A percentile compares a stretch with the other conserved stretches of the same genome.
Conservation (phyloP, 768 basidiomycete species). For the Pleurotus tuber-regium region DNA sequence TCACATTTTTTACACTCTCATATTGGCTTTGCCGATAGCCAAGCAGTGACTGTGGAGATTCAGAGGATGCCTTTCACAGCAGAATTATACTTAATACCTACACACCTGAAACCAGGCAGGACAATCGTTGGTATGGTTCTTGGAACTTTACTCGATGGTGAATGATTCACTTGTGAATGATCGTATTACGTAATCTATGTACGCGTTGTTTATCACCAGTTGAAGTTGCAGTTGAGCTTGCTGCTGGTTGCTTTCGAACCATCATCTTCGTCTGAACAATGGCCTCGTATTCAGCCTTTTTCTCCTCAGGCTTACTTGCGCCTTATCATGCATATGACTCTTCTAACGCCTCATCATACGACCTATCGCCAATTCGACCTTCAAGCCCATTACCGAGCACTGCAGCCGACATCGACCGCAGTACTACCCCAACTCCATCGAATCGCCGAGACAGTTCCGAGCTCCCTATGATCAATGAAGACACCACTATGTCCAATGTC, state of each 20-base stretch:
- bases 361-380: slow-evolving; percentile 21
- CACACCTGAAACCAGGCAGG: too few relatives aligned
- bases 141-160: too few relatives aligned
- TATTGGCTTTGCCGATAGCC: too few relatives aligned
- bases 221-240: background rate
- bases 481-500: slow-evolving; percentile 19
- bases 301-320: slow-evolving; percentile 69
- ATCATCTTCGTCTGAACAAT: slow-evolving; percentile 17
- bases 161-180: too few relatives aligned
- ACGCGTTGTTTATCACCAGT: slow-evolving; percentile 9
- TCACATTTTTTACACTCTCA: too few relatives aligned
- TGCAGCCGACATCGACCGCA: slow-evolving; percentile 30
- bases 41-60: too few relatives aligned
- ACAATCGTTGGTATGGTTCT: too few relatives aligned
- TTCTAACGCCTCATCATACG: slow-evolving; percentile 12
- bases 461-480: slow-evolving; percentile 20
- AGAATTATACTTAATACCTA: too few relatives aligned
- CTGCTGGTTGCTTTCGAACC: slow-evolving; percentile 1
- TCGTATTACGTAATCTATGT: slow-evolving; percentile 9
- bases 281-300: slow-evolving; percentile 60
- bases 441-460: slow-evolving; percentile 16
- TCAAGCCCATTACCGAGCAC: slow-evolving; percentile 13
- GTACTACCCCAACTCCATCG: slow-evolving; percentile 33
- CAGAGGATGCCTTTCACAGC: too few relatives aligned
- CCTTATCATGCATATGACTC: slow-evolving; percentile 28